Evolutionary conservation across 208 protist species (phyloP).

Genomic region (Polymyxa betae): DNA sequence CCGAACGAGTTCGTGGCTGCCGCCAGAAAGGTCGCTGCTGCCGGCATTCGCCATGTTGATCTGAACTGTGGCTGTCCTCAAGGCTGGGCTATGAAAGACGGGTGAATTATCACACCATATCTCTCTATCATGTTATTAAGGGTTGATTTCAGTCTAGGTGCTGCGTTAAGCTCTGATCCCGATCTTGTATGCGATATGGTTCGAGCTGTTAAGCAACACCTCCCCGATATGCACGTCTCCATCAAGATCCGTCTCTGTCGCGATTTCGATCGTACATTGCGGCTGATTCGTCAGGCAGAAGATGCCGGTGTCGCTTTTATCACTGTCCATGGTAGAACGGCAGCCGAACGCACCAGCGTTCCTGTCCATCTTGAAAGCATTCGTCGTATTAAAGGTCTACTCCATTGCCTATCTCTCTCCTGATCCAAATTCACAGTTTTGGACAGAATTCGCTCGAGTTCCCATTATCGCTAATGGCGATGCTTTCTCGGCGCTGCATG

Average conservation of each 20-base stretch:
- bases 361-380: conserved; percentile 15
- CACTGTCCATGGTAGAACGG: conserved; percentile 24
- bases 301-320: conserved; percentile 5
- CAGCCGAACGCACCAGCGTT: not conserved
- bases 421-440: not conserved
- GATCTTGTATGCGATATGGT: conserved; percentile 21
- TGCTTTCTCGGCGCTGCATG: not conserved
- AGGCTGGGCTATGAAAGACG: not conserved
- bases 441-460: not conserved
- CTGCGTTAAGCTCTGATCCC: not conserved
- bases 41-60: not conserved
- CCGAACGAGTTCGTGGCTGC: not conserved
- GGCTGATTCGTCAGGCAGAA: conserved; percentile 5
- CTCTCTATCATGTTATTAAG: not conserved
- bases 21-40: not conserved
- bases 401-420: not conserved
- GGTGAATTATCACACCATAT: not conserved
- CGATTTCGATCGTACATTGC: not conserved
- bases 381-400: not conserved
- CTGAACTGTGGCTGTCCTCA: conserved; percentile 42
- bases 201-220: not conserved
- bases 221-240: not conserved
- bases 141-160: conserved; percentile 3
- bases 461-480: conserved; percentile 42
- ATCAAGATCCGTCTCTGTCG: conserved; percentile 23